Conservation (phyloP, 2,329 filamentous ascomycete genomes). For the Diplodia corticola region DNA sequence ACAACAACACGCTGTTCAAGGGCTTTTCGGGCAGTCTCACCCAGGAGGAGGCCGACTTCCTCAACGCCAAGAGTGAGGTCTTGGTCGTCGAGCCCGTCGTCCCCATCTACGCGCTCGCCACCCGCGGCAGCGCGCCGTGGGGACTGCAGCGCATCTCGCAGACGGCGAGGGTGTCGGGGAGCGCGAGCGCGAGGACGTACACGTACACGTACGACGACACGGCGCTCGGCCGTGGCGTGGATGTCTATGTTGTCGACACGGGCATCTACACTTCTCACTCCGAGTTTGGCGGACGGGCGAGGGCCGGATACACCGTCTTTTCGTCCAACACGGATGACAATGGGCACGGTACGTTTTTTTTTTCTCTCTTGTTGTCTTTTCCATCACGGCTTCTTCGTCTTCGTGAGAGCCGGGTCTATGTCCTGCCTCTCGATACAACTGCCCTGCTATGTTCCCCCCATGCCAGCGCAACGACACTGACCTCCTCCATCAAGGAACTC, state of each 20-base stretch:
- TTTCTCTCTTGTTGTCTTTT: not conserved
- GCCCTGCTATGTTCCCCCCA: no score
- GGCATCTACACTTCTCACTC: constrained; percentile 59
- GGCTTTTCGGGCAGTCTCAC: constrained; percentile 14
- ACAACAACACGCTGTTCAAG: constrained; percentile 21
- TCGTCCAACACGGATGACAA: constrained; percentile 5
- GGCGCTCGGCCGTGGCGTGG: constrained; percentile 37
- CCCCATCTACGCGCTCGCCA: not conserved
- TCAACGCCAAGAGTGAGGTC: constrained; percentile 9
- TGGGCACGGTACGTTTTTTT: constrained; percentile 2
- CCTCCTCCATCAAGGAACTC: constrained; percentile 31
- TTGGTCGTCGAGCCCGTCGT: constrained; percentile 2
- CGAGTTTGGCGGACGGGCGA: constrained; percentile 37
- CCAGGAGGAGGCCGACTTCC: not conserved
- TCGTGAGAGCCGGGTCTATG: no score
- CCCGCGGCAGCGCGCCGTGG: constrained; percentile 29
- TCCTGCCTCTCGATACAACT: no score
- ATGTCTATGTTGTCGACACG: constrained; percentile 65
- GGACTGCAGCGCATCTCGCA: constrained; percentile 35
- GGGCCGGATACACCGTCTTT: constrained; percentile 25
- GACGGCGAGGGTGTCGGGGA: not conserved
- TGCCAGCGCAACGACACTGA: no score
- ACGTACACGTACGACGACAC: constrained; percentile 21
- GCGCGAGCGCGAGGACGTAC: not conserved
- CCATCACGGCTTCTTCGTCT: no score